Percentiles rank a stretch among this genome's conserved stretches.
Conservation (phyloP, 2,329 filamentous ascomycete genomes). For the Periconia digitata region DNA sequence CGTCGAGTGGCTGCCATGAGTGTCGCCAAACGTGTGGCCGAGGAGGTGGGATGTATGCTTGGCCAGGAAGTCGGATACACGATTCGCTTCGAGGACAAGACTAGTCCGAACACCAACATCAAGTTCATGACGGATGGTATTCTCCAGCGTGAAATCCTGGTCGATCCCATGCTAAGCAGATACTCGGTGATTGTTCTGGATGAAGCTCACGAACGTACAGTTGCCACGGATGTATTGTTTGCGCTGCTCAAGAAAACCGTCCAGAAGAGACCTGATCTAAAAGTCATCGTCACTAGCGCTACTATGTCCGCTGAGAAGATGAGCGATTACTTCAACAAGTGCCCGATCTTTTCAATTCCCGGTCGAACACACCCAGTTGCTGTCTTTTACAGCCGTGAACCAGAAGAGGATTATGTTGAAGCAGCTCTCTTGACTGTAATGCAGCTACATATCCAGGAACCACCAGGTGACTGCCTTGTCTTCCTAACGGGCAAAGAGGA, state of each 20-base stretch:
- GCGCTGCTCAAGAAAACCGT: constrained; percentile 91
- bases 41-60: constrained; percentile 91
- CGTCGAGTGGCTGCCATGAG: constrained; percentile 98
- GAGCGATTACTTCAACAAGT: constrained; percentile 91
- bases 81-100: constrained; percentile 97
- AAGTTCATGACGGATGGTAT: constrained; percentile 99
- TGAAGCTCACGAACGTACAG: constrained; percentile 95
- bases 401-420: constrained; percentile 94
- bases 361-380: constrained; percentile 95
- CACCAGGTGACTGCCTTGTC: constrained; percentile 87
- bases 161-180: constrained; percentile 85
- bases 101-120: constrained; percentile 81
- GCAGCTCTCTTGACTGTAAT: constrained; percentile 94
- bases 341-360: constrained; percentile 94
- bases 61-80: constrained; percentile 97
- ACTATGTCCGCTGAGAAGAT: constrained; percentile 98
- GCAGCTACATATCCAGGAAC: constrained; percentile 95
- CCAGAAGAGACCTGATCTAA: constrained; percentile 79
- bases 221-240: constrained; percentile 97
- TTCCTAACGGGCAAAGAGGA: constrained; percentile 98
- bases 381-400: constrained; percentile 91
- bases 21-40: constrained; percentile 94
- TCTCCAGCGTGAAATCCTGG: constrained; percentile 93
- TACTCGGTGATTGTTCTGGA: constrained; percentile 99
- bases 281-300: constrained; percentile 98